Percentiles rank a stretch among this genome's conserved stretches.
These are phyloP conservation scores for Xylaria hypoxylon DNA, from an alignment of 2,329 filamentous ascomycete species.

Conservation along the genomic window DNA sequence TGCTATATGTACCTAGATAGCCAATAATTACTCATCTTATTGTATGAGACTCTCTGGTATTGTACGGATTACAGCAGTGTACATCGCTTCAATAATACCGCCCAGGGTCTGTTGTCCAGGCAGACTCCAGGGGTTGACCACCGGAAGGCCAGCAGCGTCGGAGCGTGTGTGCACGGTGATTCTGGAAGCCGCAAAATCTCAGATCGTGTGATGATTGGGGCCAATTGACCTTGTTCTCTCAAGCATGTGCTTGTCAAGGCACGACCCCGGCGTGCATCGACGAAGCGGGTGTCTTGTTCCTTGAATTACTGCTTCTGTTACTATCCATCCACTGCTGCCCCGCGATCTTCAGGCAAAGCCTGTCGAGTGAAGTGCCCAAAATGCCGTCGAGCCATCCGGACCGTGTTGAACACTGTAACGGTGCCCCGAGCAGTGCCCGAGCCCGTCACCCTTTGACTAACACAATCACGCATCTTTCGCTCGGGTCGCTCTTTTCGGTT, in stretches of 20 bases:
- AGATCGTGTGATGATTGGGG: slow-evolving; percentile 41
- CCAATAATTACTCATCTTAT: slow-evolving; percentile 26
- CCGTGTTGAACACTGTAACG: slow-evolving; percentile 37
- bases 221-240: slow-evolving; percentile 31
- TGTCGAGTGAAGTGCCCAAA: slow-evolving; percentile 10
- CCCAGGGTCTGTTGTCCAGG: neutral
- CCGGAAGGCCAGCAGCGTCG: slow-evolving; percentile 28
- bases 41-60: neutral
- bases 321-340: slow-evolving; percentile 33
- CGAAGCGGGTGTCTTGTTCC: slow-evolving; percentile 33
- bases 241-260: slow-evolving; percentile 33
- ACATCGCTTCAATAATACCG: slow-evolving; percentile 17
- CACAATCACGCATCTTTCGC: slow-evolving; percentile 26
- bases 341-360: slow-evolving; percentile 22
- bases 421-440: no score
- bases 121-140: slow-evolving; percentile 24
- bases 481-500: slow-evolving; percentile 41
- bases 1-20: neutral
- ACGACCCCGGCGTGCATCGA: slow-evolving; percentile 32
- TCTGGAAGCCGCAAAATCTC: slow-evolving; percentile 39
- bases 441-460: slow-evolving; percentile 40
- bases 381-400: slow-evolving; percentile 31
- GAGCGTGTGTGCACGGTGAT: slow-evolving; percentile 30
- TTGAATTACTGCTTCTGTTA: slow-evolving; percentile 24
- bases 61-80: neutral